Evolutionary conservation across 2,329 filamentous ascomycete genomes (phyloP).

Genomic region (Cladosporium oxysporum): DNA sequence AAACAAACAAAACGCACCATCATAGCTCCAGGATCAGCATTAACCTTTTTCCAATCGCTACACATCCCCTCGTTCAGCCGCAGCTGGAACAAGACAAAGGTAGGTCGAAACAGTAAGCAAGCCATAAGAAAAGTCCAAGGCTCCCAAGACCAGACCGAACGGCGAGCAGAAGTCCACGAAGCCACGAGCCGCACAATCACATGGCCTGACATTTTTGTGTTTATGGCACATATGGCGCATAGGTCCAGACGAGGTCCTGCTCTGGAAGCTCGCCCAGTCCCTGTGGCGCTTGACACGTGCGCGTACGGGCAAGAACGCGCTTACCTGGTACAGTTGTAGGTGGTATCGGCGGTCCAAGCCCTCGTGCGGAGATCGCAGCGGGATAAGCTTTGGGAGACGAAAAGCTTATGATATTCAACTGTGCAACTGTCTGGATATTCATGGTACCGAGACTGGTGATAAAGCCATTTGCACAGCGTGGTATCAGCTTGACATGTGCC

Average conservation of each 20-base stretch:
- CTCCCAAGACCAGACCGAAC: background rate
- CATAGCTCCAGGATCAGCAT: too few relatives aligned
- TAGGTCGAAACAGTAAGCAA: background rate
- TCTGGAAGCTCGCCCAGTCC: background rate
- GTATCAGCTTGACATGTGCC: background rate
- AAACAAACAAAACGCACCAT: too few relatives aligned
- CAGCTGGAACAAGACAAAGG: background rate
- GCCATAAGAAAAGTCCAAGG: background rate
- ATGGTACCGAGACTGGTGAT: background rate
- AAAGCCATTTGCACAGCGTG: background rate
- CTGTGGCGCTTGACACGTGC: background rate
- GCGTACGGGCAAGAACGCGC: background rate
- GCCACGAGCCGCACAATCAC: background rate
- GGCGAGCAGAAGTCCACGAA: background rate
- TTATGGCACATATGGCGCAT: background rate
- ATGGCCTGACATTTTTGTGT: background rate
- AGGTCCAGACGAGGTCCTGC: background rate
- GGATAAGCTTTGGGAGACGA: background rate
- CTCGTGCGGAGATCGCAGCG: background rate
- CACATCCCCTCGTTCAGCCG: background rate
- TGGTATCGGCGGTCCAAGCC: background rate
- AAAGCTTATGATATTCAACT: background rate
- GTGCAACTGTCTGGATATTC: background rate
- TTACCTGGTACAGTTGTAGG: background rate
- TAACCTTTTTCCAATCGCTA: background rate